Percentiles rank a stretch among this genome's conserved stretches.
These are phyloP conservation scores for Ustilago vetiveriae DNA, from an alignment of 1,284 basidiomycete species.

Conservation along the genomic window DNA sequence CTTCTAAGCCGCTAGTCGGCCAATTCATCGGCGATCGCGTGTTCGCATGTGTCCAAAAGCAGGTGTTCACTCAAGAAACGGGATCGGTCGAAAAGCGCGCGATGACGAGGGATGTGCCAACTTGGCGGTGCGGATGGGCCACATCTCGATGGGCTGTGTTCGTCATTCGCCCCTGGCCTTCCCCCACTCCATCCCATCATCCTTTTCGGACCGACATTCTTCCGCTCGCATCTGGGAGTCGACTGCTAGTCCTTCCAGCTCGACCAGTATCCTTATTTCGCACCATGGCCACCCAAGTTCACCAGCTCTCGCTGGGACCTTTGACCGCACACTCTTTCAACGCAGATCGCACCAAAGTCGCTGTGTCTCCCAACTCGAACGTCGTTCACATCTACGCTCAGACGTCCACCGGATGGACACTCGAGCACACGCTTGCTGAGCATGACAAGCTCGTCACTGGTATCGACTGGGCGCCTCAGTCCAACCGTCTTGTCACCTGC, in stretches of 20 bases:
- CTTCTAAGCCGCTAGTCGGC: background rate
- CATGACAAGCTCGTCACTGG: constrained; percentile 98
- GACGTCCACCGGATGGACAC: constrained; percentile 72
- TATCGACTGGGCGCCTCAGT: constrained; percentile 96
- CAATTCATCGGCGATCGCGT: background rate
- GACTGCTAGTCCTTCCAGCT: constrained; percentile 59
- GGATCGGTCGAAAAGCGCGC: background rate
- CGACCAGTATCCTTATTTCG: too few species aligned
- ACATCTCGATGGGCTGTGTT: constrained; percentile 16
- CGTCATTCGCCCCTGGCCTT: background rate
- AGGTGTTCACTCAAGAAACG: too few species aligned
- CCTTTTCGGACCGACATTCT: too few species aligned
- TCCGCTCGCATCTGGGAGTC: constrained; percentile 34
- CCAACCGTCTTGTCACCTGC: constrained; percentile 96
- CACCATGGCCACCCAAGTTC: constrained; percentile 60
- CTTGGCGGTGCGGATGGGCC: constrained; percentile 17
- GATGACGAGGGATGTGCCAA: constrained; percentile 22
- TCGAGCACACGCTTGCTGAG: constrained; percentile 84
- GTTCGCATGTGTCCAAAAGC: too few species aligned
- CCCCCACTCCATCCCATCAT: background rate
- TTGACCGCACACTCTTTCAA: constrained; percentile 93
- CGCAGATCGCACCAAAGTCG: constrained; percentile 86
- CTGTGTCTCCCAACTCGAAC: constrained; percentile 88
- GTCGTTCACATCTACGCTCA: constrained; percentile 81
- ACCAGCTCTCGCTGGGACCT: constrained; percentile 80